Percentiles rank a stretch among this genome's conserved stretches.
Conservation (phyloP, 2,329 filamentous ascomycete species). For the Claviceps sorghi region DNA sequence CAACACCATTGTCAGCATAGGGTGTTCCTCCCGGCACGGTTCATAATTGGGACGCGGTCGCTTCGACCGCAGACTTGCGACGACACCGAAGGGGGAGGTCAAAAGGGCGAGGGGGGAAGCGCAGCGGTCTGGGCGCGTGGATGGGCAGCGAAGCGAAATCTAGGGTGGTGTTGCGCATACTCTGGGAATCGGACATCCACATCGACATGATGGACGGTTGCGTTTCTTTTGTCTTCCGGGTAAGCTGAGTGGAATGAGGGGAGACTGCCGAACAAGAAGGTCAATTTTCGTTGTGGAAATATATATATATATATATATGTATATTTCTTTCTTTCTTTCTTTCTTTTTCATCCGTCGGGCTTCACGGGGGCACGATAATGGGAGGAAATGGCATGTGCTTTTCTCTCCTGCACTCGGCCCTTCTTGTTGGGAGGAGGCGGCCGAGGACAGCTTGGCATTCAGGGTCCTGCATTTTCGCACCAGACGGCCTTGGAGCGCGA, state of each 20-base stretch:
- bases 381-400: neutral
- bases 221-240: neutral
- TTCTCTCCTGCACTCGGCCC: neutral
- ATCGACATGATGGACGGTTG: constrained; percentile 43
- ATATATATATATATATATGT: too few relatives aligned
- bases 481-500: neutral
- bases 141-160: neutral
- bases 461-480: neutral
- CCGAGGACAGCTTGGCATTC: neutral
- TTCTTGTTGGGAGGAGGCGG: neutral
- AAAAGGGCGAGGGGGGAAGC: too few relatives aligned
- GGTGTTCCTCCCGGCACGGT: neutral
- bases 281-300: neutral
- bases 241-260: neutral
- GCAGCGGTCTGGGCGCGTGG: neutral
- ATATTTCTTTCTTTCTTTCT: neutral
- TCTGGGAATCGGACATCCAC: constrained; percentile 94
- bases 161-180: constrained; percentile 37
- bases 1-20: constrained; percentile 8
- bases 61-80: neutral
- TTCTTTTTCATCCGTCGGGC: neutral
- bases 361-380: neutral
- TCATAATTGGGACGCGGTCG: neutral
- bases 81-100: neutral
- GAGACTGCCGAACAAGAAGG: neutral